Base-by-base conservation (phyloP, 2,329 filamentous ascomycete species). In the Pseudogymnoascus sp. region DNA sequence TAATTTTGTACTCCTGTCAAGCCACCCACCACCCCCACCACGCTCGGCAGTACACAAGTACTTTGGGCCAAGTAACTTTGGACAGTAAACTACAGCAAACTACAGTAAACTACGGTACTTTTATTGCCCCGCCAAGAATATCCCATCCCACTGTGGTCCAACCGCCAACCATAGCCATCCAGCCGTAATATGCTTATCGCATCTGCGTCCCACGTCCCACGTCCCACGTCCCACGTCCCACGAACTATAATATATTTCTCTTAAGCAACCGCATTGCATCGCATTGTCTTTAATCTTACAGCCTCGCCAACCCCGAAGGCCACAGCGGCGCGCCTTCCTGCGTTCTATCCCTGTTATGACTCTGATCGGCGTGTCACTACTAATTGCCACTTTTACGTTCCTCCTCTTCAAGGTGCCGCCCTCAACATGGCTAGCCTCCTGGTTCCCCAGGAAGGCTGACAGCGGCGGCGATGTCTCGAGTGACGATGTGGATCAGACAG, bases 331-430 rank as follows among this genome's bases (percentile, higher is more conserved):
- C n/a, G 9, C 7, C 11, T 33, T 29, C 29, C 29, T 15, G 50
- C 17, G 11, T 33, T 33, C 26, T 26, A 15, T 26, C 23, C 59
- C 35, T 60, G 33, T 42, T 62, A 87, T 87, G 83, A 82, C 77
- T 66, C 72, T 85, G 69, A 69, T 88, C 66, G 85, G 83, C 67
- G 74, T 87, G 66, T 85, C 85, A n/a, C 77, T 88, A 66, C 77
- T 88, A 69, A 72, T 88, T 67, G 85, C 81, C 46, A 85, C 85
- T 0, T 75, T 87, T 63, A 78, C 87, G 53, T 83, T 81, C 69
- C 73, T 87, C 66, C 75, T 81, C 68, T 77, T 87, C 65, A 79
- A 80, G 42, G 81, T 81, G 63, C 82, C 80, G 60, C 74, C 78
- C 53, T 80, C 83, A 75, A 73, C 84, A 59, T 76, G 77, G 67